These are phyloP conservation scores for Citeromyces hawaiiensis DNA, from an alignment of 1,139 yeast species.

Conservation along the genomic window DNA sequence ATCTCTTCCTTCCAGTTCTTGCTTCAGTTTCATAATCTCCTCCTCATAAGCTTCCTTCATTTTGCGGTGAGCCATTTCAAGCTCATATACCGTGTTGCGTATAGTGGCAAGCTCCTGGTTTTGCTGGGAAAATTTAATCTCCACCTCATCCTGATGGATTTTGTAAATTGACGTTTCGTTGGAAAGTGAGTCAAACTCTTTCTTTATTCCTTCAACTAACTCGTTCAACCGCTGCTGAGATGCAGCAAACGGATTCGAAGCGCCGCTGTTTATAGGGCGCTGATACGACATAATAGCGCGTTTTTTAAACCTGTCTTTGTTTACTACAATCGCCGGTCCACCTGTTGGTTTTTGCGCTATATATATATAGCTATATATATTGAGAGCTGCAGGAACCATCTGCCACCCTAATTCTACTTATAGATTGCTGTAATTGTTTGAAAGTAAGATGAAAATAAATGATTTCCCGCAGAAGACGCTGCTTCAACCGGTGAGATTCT, in stretches of 20 bases:
- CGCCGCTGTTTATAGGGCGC: constrained; percentile 6
- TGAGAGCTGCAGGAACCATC: constrained; percentile 1
- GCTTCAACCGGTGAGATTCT: too few relatives aligned
- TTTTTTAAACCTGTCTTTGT: too few relatives aligned
- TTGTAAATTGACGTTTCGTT: constrained; percentile 81
- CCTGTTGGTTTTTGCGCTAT: constrained; percentile 1
- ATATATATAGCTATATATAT: constrained; percentile 2
- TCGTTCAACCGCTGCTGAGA: constrained; percentile 48
- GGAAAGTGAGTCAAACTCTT: constrained; percentile 78
- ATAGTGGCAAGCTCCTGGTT: constrained; percentile 91
- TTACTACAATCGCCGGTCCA: neutral
- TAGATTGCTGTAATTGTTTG: too few relatives aligned
- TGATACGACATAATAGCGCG: constrained; percentile 7
- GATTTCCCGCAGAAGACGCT: too few relatives aligned
- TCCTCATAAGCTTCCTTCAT: constrained; percentile 95
- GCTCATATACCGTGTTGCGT: constrained; percentile 84
- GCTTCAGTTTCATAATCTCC: constrained; percentile 75
- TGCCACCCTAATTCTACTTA: too few relatives aligned
- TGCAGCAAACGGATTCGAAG: constrained; percentile 9
- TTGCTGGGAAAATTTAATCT: constrained; percentile 82
- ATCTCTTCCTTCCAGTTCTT: constrained; percentile 72
- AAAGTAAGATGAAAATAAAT: too few relatives aligned
- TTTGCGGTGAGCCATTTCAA: constrained; percentile 88
- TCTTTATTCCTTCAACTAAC: constrained; percentile 81
- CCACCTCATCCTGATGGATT: constrained; percentile 89